Evolutionary conservation across 73 alveolate genomes (phyloP), one percentile per base, ranked within the genome.

Genomic region (Paramecium sexaurelia): DNA sequence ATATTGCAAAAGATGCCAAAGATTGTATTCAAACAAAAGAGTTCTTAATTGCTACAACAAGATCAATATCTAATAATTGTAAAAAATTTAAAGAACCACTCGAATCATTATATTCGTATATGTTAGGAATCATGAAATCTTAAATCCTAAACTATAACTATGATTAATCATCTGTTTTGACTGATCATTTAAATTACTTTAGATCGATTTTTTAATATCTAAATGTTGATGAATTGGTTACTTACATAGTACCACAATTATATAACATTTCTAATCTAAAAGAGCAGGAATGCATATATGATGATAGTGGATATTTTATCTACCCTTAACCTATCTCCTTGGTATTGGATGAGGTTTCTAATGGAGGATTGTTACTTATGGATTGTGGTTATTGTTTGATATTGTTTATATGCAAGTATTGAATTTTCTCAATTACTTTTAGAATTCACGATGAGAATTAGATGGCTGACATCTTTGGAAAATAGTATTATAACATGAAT

Each of bases 191-290:
- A 17, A 87, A 87, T 68, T 27, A 32, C 20, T 67, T 55, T 13
- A 87, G 93, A 87, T 24, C 56, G 1, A 24, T 41, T 37, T 87
- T 26, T n/a, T 32, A 37, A 19, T 68, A 75, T 66, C n/a, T 87
- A 40, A 55, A 47, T 40, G 90, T 87, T 37, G 93, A 87, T 87
- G 93, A 87, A 19, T 26, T 87, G 11, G 26, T 68, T 2, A 22
- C 86, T 19, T 82, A 87, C 41, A 22, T 67, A 15, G 82, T 87
- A 11, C 93, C 93, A 1, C 29, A 68, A 37, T 67, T 87, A 37
- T 87, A 55, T 37, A 68, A 66, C 15, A 39, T 87, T 7, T 75
- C 75, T 2, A 55, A 87, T 68, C 29, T 87, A 19, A 15, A 47
- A 47, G 83, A 61, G 5, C 24, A 87, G 9, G 86, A 87, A 41